These are phyloP conservation scores for Fraxinus anomala DNA, from an alignment of 257 asterid genomes.

Conservation along the genomic window DNA sequence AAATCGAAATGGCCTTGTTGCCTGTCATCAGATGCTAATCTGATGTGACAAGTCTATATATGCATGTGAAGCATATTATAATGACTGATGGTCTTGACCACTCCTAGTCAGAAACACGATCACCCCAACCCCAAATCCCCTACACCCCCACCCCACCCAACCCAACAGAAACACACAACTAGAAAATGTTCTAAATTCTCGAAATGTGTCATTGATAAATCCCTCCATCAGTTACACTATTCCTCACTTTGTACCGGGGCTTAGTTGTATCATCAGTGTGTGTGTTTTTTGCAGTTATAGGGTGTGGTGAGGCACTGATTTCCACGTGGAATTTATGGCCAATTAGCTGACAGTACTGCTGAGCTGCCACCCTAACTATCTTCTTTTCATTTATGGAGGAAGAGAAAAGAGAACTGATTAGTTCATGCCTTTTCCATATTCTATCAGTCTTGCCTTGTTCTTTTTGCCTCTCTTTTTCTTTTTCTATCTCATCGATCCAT, in stretches of 20 bases:
- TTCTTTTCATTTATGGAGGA: neutral
- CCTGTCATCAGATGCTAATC: slow-evolving; percentile 3
- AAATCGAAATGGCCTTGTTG: neutral
- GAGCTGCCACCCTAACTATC: neutral
- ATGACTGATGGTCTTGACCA: slow-evolving; percentile 53
- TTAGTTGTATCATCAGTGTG: slow-evolving; percentile 19
- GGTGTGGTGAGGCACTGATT: slow-evolving; percentile 37
- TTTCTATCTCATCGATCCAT: slow-evolving; percentile 19
- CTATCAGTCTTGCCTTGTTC: slow-evolving; percentile 21
- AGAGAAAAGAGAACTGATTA: neutral
- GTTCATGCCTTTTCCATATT: no score
- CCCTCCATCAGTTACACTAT: slow-evolving; percentile 3
- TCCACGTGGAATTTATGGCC: slow-evolving; percentile 27
- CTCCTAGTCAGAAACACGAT: slow-evolving; percentile 40
- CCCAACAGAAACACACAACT: neutral
- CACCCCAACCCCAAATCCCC: neutral
- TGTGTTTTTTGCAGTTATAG: slow-evolving; percentile 18
- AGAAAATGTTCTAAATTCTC: neutral
- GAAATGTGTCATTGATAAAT: slow-evolving; percentile 39
- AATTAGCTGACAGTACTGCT: no score
- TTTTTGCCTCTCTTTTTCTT: slow-evolving; percentile 29
- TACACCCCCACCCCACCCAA: no score
- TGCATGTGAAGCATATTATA: no score
- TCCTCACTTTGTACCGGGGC: slow-evolving; percentile 27
- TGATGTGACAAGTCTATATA: slow-evolving; percentile 49